Evolutionary conservation across 345 rosid genomes (phyloP).

Genomic region (Limnanthes douglasii): DNA sequence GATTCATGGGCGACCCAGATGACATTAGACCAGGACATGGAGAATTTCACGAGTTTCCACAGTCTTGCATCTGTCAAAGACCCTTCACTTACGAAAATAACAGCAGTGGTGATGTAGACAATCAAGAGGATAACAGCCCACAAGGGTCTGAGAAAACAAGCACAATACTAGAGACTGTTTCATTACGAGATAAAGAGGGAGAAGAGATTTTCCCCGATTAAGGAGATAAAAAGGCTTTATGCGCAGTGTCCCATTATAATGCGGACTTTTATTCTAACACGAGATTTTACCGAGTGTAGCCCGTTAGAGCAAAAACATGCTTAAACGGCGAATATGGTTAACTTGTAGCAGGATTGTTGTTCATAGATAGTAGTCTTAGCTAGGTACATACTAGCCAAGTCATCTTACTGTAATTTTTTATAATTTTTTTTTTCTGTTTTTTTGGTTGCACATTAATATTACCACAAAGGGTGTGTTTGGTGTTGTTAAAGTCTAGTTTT

Average conservation of each 20-base stretch:
- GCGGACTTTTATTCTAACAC: neutral
- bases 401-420: slow-evolving; percentile 17
- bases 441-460: no score
- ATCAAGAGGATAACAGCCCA: slow-evolving; percentile 10
- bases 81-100: slow-evolving; percentile 17
- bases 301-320: slow-evolving; percentile 1
- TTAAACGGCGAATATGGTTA: neutral
- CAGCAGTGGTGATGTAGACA: slow-evolving; percentile 9
- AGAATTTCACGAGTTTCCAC: slow-evolving; percentile 83
- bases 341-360: neutral
- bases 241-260: neutral
- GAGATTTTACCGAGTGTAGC: slow-evolving; percentile 2
- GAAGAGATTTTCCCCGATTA: slow-evolving; percentile 25
- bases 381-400: no score
- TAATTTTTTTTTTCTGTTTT: slow-evolving; percentile 13
- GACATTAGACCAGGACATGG: slow-evolving; percentile 78
- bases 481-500: no score
- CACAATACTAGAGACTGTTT: slow-evolving; percentile 8
- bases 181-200: slow-evolving; percentile 14
- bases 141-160: slow-evolving; percentile 11
- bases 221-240: slow-evolving; percentile 1
- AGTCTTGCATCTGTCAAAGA: slow-evolving; percentile 66
- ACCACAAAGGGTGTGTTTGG: no score
- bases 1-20: slow-evolving; percentile 97
- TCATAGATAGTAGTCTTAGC: slow-evolving; percentile 19